Base-by-base conservation (phyloP, 768 basidiomycete genomes). In the Agaricus subrufescens region DNA sequence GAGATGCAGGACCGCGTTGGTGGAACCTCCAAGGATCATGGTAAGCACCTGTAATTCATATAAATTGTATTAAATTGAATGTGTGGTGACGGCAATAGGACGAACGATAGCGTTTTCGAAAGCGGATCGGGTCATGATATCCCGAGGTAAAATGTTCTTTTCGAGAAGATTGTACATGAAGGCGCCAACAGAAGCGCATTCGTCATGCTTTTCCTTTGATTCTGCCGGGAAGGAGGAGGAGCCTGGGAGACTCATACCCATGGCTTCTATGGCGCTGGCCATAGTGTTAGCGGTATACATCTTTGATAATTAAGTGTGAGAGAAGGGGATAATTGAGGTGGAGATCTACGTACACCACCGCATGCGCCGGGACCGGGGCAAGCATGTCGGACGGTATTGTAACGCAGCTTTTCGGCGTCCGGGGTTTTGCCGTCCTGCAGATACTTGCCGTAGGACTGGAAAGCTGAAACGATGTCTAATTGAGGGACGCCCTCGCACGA, bases 251-350 rank as follows among this genome's bases (percentile, higher is more conserved):
- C 93, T 83, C 96, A 99, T 99, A 46, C 97, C 97, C 62, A 99
- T 70, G 1, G 89, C 94, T 73, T 99, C 97, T 43, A 91, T 82
- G 12, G 94, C 93, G 61, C 91, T 94, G 4, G 96, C 93, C 92
- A 99, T 98, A 2, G 97, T 98, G 71, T 98, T 99, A 34, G 93
- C 92, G 4, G 94, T 97, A 70, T 96, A 96, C 94, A 96, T 95
- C 93, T 94, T 67, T 8, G 44, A 38, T 48, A 15, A 34, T 42
- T 45, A 26, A 30, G 44, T 11, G 12, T 37, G 50, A 56, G 39
- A 40, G 34, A 7, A 45, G 37, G 31, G 53, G 37, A 9, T 14
- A 11, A 30, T n/a, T n/a, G 23, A 48, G 50, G 29, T n/a, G 12
- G 43, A 29, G 29, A 39, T 34, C 26, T 38, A 81, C 91, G 71